Base-by-base conservation (phyloP, 805 yeast genomes). In the Saturnispora mendoncae region DNA sequence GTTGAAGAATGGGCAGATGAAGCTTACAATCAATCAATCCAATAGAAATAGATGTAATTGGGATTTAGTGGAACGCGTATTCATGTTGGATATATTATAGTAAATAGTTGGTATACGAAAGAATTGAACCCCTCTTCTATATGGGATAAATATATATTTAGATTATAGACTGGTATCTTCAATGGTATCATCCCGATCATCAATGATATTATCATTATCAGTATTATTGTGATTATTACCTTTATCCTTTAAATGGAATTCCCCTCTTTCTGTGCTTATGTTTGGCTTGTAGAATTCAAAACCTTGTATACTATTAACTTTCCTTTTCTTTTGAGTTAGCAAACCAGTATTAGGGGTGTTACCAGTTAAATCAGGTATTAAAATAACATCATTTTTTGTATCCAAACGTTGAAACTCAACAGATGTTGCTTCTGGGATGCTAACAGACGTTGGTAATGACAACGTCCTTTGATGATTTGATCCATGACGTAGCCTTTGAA, bases 1-100 rank as follows among this genome's bases (percentile, higher is more conserved):
- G 70, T 80, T 43, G 85, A 80, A 53, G 55, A 60, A 13, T 60
- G 78, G 51, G 79, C 83, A 0, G 80, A 76, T 46, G 65, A 62
- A 17, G 69, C 73, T 51, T 71, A 64, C 41, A 18, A 17, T 9
- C 17, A 39, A 18, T 33, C 42, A 4, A 18, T 38, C 10, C 9
- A 38, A n/a, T 31, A 6, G 17, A 30, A 17, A 13, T 5, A 20
- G 19, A 7, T 14, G 13, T 28, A 14, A 13, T 28, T 28, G 6
- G 13, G 5, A 28, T 28, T 28, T 28, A 28, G n/a, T n/a, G n/a
- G 31, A n/a, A 9, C n/a, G 6, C 15, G 6, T 28, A 15, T 10
- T 28, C 15, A 28, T 6, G 31, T 6, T 13, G 36, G 12, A 13
- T 6, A 6, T 18, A 30, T 14, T 15, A 30, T 15, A 30, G 33